These are phyloP conservation scores for Xylariomycetidae sp. DNA, from an alignment of 2,329 filamentous ascomycete genomes.

Conservation along the genomic window DNA sequence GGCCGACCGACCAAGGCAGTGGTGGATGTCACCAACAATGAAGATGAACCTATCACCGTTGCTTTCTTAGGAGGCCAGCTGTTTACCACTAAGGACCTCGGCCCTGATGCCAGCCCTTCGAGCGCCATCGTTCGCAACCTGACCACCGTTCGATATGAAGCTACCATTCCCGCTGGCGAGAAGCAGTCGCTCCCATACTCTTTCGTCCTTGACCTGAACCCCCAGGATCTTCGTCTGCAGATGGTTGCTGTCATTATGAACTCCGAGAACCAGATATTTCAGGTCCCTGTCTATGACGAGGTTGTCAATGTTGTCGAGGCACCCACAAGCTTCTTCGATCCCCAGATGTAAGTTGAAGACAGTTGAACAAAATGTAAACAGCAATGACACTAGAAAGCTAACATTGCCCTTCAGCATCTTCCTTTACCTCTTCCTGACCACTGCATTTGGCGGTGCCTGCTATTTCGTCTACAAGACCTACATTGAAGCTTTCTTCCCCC, in stretches of 20 bases:
- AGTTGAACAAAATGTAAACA: neutral
- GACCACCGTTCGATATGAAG: conserved; percentile 68
- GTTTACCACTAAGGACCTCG: conserved; percentile 50
- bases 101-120: conserved; percentile 40
- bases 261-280: conserved; percentile 64
- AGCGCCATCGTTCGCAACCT: conserved; percentile 75
- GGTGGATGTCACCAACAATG: conserved; percentile 79
- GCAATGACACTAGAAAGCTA: conserved; percentile 1
- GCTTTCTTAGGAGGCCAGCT: conserved; percentile 74
- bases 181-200: conserved; percentile 73
- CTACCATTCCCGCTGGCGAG: conserved; percentile 70
- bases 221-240: conserved; percentile 78
- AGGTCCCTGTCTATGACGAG: conserved; percentile 74
- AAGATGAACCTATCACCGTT: conserved; percentile 69
- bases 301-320: conserved; percentile 85
- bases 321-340: conserved; percentile 86
- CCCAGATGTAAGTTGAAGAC: conserved; percentile 74
- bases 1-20: conserved; percentile 79
- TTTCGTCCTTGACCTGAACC: conserved; percentile 88
- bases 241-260: conserved; percentile 71
- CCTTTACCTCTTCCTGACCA: conserved; percentile 87
- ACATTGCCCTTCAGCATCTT: conserved; percentile 68
- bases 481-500: conserved; percentile 93
- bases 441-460: conserved; percentile 70
- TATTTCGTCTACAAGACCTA: conserved; percentile 99